Evolutionary conservation across 2,329 filamentous ascomycete genomes (phyloP).

Genomic region (Chrysoporthe cubensis): DNA sequence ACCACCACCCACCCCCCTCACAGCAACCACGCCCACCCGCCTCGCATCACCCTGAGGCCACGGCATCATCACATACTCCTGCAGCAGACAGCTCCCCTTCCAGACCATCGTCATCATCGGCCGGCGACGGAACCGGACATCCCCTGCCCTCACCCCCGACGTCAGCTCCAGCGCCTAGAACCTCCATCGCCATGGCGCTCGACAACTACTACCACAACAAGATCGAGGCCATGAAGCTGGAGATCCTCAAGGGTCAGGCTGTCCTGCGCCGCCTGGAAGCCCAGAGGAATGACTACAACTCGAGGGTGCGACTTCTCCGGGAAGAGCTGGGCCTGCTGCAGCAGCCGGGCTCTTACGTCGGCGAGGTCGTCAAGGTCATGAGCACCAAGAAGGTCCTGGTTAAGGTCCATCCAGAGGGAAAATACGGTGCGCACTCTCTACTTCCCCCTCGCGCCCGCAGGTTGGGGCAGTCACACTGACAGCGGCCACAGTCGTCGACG

Average conservation of each 20-base stretch:
- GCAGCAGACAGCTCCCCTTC: neutral
- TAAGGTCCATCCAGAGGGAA: slow-evolving; percentile 98
- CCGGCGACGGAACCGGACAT: slow-evolving; percentile 3
- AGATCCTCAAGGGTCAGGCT: slow-evolving; percentile 98
- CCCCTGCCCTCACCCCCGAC: slow-evolving; percentile 7
- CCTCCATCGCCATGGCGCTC: slow-evolving; percentile 79
- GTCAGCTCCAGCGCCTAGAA: slow-evolving; percentile 25
- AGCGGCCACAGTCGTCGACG: slow-evolving; percentile 76
- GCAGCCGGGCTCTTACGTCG: slow-evolving; percentile 96
- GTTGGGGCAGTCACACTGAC: slow-evolving; percentile 28
- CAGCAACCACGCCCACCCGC: slow-evolving; percentile 2
- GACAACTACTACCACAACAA: slow-evolving; percentile 99
- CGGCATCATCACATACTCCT: neutral
- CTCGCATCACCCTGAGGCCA: neutral
- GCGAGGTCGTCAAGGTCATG: slow-evolving; percentile 99
- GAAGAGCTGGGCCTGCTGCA: slow-evolving; percentile 96
- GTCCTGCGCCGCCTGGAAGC: slow-evolving; percentile 93
- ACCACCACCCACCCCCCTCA: neutral
- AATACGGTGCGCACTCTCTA: slow-evolving; percentile 77
- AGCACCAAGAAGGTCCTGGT: slow-evolving; percentile 98
- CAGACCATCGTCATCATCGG: neutral
- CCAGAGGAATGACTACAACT: slow-evolving; percentile 99
- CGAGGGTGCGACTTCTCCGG: slow-evolving; percentile 87
- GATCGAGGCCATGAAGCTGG: slow-evolving; percentile 99
- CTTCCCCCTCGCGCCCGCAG: neutral